Evolutionary conservation across 2,329 filamentous ascomycete genomes (phyloP).

Genomic region (Coniochaeta sp.): DNA sequence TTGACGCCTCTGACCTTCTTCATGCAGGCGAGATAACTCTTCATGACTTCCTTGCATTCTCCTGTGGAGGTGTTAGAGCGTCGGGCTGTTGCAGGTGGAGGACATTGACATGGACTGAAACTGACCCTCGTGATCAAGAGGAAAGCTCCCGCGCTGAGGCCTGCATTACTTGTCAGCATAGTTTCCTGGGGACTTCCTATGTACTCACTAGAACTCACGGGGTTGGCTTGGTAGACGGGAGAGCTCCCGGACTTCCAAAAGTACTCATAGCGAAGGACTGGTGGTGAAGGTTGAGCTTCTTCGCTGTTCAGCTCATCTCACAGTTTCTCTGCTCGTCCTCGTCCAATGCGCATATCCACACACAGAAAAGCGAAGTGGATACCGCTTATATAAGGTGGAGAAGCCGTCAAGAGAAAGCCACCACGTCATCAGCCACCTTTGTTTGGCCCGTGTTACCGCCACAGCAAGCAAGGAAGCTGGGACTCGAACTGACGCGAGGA

Average conservation of each 20-base stretch:
- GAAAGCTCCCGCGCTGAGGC: conserved; percentile 88
- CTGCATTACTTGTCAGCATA: conserved; percentile 35
- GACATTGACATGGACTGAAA: neutral
- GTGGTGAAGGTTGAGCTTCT: neutral
- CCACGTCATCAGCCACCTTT: conserved; percentile 4
- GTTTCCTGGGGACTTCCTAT: too few relatives aligned
- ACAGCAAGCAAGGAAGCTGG: neutral
- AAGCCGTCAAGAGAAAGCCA: neutral
- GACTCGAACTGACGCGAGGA: conserved; percentile 2
- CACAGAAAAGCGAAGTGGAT: neutral
- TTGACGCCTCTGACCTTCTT: conserved; percentile 79
- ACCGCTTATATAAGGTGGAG: neutral
- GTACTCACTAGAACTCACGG: conserved; percentile 22
- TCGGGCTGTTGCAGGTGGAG: neutral
- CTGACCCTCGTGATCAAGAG: conserved; percentile 81
- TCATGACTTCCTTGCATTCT: conserved; percentile 90
- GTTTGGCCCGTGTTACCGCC: neutral
- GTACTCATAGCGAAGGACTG: conserved; percentile 19
- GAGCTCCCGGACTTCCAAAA: conserved; percentile 21
- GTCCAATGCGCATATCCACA: too few relatives aligned
- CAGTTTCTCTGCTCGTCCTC: neutral
- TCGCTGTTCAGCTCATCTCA: neutral
- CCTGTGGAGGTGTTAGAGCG: conserved; percentile 39
- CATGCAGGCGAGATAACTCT: conserved; percentile 77
- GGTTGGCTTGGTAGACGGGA: conserved; percentile 22